Conservation (phyloP, 768 basidiomycete species). For the Termitomyces sp. region DNA sequence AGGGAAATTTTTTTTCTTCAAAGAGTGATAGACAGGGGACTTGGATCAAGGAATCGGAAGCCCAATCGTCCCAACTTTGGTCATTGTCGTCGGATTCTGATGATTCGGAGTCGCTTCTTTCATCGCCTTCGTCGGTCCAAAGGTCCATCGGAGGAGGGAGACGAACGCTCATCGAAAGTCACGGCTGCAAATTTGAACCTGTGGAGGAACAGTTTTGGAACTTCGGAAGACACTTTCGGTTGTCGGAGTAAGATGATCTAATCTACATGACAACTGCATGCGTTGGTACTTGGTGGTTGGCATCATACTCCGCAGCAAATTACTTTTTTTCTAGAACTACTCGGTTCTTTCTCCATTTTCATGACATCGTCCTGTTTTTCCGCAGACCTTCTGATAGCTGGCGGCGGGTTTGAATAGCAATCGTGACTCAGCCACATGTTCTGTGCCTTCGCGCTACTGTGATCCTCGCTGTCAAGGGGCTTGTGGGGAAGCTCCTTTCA, state of each 20-base stretch:
- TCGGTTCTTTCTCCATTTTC: too few relatives aligned
- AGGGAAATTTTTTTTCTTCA: constrained; percentile 58
- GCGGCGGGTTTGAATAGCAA: not conserved
- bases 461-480: not conserved
- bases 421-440: not conserved
- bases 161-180: constrained; percentile 35
- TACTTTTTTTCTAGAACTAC: not conserved
- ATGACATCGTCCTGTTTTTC: not conserved
- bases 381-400: not conserved
- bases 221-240: not conserved
- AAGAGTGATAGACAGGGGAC: constrained; percentile 72
- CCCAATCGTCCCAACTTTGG: constrained; percentile 78
- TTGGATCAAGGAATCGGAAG: constrained; percentile 58
- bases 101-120: constrained; percentile 21
- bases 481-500: not conserved
- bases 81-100: constrained; percentile 44
- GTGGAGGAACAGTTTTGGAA: too few relatives aligned
- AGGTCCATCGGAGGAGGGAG: constrained; percentile 29
- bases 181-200: not conserved
- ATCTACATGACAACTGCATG: not conserved
- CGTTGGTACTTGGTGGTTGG: too few relatives aligned
- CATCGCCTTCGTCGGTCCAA: constrained; percentile 20
- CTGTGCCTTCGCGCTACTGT: not conserved
- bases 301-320: not conserved
- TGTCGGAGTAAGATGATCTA: constrained; percentile 3